Percentiles rank a stretch among this genome's conserved stretches.
phyloP scores from a whole-genome alignment of 2,329 filamentous ascomycete genomes.

The Ascochyta koolunga region DNA sequence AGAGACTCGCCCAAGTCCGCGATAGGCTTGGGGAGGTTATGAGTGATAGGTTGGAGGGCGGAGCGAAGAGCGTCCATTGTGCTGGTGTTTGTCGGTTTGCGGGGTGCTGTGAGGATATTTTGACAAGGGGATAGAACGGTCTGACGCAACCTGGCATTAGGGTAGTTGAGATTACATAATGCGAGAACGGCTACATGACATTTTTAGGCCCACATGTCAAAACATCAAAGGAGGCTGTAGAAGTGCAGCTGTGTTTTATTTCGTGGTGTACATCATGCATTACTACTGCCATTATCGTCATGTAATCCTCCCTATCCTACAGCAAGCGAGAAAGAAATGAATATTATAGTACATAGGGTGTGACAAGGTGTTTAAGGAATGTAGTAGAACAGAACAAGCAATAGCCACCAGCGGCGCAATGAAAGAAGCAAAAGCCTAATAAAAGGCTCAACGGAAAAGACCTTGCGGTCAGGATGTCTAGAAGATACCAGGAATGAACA shows the following conservation, averaged over 20 bases:
- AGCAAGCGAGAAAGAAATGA: conserved; percentile 4
- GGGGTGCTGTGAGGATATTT: conserved; percentile 13
- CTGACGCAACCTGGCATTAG: conserved; percentile 21
- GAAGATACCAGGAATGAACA: conserved; percentile 71
- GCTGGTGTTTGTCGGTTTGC: conserved; percentile 5
- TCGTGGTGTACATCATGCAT: conserved; percentile 17
- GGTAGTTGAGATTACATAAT: conserved; percentile 3
- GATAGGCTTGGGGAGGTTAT: conserved; percentile 51
- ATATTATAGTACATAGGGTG: conserved; percentile 22
- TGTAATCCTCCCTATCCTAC: conserved; percentile 7
- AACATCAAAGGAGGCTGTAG: neutral
- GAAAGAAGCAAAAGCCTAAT: neutral
- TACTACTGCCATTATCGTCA: conserved; percentile 29
- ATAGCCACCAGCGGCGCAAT: conserved; percentile 9
- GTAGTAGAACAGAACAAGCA: conserved; percentile 2
- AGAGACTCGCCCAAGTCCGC: conserved; percentile 55
- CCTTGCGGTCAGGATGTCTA: conserved; percentile 1
- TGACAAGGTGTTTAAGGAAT: conserved; percentile 4
- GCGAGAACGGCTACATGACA: neutral
- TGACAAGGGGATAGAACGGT: neutral
- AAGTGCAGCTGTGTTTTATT: neutral
- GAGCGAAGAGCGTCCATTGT: conserved; percentile 54
- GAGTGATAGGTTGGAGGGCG: conserved; percentile 52
- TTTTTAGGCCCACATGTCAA: conserved; percentile 3
- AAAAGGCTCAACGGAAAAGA: neutral